phyloP scores from a whole-genome alignment of 78 protist species.

The Cavenderia fasciculata region DNA sequence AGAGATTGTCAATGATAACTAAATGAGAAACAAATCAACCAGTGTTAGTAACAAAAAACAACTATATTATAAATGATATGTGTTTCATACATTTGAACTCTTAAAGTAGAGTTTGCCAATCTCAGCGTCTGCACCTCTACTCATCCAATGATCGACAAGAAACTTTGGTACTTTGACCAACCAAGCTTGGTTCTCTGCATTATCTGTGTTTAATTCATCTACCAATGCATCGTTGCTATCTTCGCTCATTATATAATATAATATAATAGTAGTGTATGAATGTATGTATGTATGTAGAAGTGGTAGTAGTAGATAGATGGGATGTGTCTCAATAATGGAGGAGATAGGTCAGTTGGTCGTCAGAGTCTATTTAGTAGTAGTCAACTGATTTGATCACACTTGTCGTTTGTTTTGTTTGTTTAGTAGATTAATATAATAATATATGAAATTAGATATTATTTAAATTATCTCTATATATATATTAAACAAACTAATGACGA shows the following conservation, averaged over 20 bases:
- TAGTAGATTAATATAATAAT: no score
- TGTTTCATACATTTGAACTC: slow-evolving; percentile 31
- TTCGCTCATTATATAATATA: slow-evolving; percentile 33
- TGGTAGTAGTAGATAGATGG: background rate
- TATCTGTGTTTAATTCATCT: slow-evolving; percentile 62
- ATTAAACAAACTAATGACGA: no score
- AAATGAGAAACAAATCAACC: background rate
- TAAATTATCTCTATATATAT: no score
- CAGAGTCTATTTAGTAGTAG: background rate
- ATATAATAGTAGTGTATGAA: background rate
- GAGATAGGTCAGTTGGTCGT: background rate
- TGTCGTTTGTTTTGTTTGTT: no score
- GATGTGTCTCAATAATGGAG: background rate
- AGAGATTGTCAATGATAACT: slow-evolving; percentile 36
- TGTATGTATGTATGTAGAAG: background rate
- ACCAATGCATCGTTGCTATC: slow-evolving; percentile 44
- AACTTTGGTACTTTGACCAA: slow-evolving; percentile 60
- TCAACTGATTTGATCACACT: background rate
- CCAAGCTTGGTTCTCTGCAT: slow-evolving; percentile 65
- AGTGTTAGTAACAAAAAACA: no score
- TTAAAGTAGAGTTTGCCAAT: slow-evolving; percentile 43
- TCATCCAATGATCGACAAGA: slow-evolving; percentile 47
- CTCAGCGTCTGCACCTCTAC: background rate
- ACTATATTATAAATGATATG: background rate
- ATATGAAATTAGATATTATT: no score